A percentile compares a stretch with the other conserved stretches of the same genome.
phyloP scores from a whole-genome alignment of 2,329 filamentous ascomycete species.

The Pochonia chlamydosporia region DNA sequence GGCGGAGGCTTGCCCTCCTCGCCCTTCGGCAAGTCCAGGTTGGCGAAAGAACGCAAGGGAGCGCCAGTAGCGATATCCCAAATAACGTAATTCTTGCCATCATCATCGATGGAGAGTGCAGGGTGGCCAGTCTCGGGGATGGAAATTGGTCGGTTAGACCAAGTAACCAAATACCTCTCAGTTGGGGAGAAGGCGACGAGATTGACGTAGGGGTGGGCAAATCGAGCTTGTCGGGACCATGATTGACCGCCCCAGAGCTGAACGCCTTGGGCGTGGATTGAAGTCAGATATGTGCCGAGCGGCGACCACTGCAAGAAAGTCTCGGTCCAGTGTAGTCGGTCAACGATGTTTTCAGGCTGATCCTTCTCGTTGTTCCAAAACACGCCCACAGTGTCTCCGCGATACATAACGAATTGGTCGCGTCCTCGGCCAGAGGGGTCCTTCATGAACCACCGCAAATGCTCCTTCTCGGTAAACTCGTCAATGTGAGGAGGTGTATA shows the following conservation, averaged over 20 bases:
- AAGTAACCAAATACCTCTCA: conserved; percentile 92
- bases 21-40: conserved; percentile 67
- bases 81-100: conserved; percentile 98
- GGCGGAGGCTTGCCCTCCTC: conserved; percentile 60
- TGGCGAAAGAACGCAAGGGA: conserved; percentile 88
- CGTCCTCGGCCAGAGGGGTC: conserved; percentile 74
- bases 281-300: conserved; percentile 87
- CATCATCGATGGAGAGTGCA: conserved; percentile 81
- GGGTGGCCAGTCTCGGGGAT: conserved; percentile 85
- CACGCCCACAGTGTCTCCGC: conserved; percentile 84
- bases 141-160: conserved; percentile 89
- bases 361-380: conserved; percentile 99
- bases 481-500: conserved; percentile 79
- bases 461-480: conserved; percentile 86
- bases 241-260: conserved; percentile 91
- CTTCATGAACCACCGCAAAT: conserved; percentile 87
- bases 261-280: conserved; percentile 91
- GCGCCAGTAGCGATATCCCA: conserved; percentile 92
- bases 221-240: conserved; percentile 87
- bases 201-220: conserved; percentile 93
- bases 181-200: conserved; percentile 90
- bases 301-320: conserved; percentile 98
- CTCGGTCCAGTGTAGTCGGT: conserved; percentile 95
- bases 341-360: conserved; percentile 78
- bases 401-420: conserved; percentile 94